phyloP scores from a whole-genome alignment of 225 moss, liverwort and hornwort genomes.

The Ulota crispa region DNA sequence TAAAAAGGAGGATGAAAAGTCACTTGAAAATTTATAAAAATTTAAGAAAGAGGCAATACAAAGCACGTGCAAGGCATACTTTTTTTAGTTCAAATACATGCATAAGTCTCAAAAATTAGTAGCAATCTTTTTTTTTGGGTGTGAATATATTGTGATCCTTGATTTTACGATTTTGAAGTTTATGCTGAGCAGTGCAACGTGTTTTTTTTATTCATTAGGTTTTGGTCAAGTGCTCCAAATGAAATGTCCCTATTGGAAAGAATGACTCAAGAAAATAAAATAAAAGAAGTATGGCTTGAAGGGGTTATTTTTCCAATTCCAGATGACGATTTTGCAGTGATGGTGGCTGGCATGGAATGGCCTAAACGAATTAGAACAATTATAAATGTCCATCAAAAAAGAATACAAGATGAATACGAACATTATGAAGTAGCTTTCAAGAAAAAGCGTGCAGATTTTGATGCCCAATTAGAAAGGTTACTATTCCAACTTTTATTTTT shows the following conservation, averaged over 20 bases:
- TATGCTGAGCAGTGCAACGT: neutral
- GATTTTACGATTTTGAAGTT: too few species aligned
- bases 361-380: slow-evolving; percentile 74
- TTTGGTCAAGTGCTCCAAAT: slow-evolving; percentile 63
- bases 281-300: slow-evolving; percentile 71
- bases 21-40: too few species aligned
- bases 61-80: too few species aligned
- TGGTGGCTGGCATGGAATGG: slow-evolving; percentile 83
- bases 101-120: too few species aligned
- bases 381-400: slow-evolving; percentile 71
- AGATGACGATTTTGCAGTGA: slow-evolving; percentile 66
- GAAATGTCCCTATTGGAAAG: slow-evolving; percentile 77
- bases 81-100: too few species aligned
- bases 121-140: too few species aligned
- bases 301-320: slow-evolving; percentile 58
- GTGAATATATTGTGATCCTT: too few species aligned
- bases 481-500: too few species aligned
- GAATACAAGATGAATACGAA: slow-evolving; percentile 94
- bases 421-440: slow-evolving; percentile 65
- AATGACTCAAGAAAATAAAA: slow-evolving; percentile 61
- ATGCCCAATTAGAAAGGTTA: slow-evolving; percentile 53
- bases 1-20: too few species aligned
- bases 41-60: too few species aligned
- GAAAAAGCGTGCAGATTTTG: slow-evolving; percentile 46
- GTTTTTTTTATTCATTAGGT: slow-evolving; percentile 37